These are phyloP conservation scores for Populus alba DNA, from an alignment of 345 rosid genomes.

Conservation along the genomic window DNA sequence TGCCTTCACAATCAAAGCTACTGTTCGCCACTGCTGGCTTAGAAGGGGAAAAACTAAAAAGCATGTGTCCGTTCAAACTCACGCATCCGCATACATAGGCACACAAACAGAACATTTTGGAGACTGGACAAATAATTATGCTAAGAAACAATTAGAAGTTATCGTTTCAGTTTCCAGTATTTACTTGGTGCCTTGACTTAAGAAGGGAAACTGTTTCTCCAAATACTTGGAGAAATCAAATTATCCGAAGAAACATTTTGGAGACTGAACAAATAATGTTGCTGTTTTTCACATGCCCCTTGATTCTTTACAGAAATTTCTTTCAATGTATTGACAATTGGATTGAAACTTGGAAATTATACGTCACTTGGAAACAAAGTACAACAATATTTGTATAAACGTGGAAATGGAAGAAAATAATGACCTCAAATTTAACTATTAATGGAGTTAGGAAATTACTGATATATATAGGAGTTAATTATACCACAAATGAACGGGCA, in stretches of 20 bases:
- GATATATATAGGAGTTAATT: not conserved
- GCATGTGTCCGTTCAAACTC: not conserved
- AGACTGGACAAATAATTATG: not conserved
- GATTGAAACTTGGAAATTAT: not conserved
- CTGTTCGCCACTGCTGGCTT: not conserved
- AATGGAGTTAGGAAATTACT: not conserved
- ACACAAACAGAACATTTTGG: not conserved
- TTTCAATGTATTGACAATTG: not conserved
- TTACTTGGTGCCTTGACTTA: not conserved
- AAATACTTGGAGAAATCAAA: not conserved
- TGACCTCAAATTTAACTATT: not conserved
- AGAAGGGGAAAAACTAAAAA: not conserved
- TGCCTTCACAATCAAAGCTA: not conserved
- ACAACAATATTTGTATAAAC: not conserved
- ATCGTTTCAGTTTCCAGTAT: too few species aligned
- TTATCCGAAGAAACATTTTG: not conserved
- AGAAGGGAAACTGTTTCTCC: not conserved
- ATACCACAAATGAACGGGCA: not conserved
- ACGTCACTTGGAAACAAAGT: not conserved
- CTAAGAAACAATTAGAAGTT: not conserved
- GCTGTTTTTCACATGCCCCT: not conserved
- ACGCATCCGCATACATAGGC: not conserved
- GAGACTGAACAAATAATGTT: not conserved
- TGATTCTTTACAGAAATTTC: not conserved
- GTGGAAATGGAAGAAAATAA: not conserved